phyloP scores from a whole-genome alignment of 805 yeast species.

The Starmerella scarabaei region DNA sequence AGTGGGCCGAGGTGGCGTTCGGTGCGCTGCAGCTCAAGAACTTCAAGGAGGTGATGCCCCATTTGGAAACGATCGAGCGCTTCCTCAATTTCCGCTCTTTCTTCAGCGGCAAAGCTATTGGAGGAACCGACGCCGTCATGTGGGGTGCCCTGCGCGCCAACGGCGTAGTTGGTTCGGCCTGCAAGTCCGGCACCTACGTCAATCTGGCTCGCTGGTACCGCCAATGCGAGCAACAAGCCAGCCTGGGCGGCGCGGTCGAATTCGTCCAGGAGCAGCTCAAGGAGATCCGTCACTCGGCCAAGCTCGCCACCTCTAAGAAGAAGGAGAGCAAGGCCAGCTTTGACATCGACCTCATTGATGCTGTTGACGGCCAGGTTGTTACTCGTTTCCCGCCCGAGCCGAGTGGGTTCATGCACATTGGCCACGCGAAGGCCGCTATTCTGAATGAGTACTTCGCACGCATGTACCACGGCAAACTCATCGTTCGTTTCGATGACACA shows the following conservation, averaged over 20 bases:
- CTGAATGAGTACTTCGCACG: constrained; percentile 94
- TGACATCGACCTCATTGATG: constrained; percentile 84
- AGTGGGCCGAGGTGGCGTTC: constrained; percentile 50
- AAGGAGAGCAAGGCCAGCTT: constrained; percentile 88
- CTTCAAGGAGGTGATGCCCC: constrained; percentile 69
- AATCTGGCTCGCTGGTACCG: constrained; percentile 92
- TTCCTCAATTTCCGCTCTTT: constrained; percentile 78
- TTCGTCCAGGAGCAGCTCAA: constrained; percentile 51
- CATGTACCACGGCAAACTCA: constrained; percentile 88
- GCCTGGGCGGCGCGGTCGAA: constrained; percentile 58
- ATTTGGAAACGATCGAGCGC: constrained; percentile 67
- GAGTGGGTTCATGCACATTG: constrained; percentile 96
- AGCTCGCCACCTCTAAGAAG: constrained; percentile 51
- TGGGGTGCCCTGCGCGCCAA: constrained; percentile 95
- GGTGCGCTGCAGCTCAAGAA: constrained; percentile 66
- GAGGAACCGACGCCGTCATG: constrained; percentile 71
- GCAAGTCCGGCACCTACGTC: constrained; percentile 70
- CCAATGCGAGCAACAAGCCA: constrained; percentile 49
- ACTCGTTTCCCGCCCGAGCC: constrained; percentile 99
- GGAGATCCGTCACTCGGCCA: constrained; percentile 60
- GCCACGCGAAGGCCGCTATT: constrained; percentile 97
- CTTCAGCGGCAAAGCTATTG: constrained; percentile 43
- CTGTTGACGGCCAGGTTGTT: constrained; percentile 87
- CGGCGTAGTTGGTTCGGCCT: constrained; percentile 80
- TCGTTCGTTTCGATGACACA: constrained; percentile 95